Conservation (phyloP, 2,329 filamentous ascomycete species). For the Graphilbum ipis-grandicollis region DNA sequence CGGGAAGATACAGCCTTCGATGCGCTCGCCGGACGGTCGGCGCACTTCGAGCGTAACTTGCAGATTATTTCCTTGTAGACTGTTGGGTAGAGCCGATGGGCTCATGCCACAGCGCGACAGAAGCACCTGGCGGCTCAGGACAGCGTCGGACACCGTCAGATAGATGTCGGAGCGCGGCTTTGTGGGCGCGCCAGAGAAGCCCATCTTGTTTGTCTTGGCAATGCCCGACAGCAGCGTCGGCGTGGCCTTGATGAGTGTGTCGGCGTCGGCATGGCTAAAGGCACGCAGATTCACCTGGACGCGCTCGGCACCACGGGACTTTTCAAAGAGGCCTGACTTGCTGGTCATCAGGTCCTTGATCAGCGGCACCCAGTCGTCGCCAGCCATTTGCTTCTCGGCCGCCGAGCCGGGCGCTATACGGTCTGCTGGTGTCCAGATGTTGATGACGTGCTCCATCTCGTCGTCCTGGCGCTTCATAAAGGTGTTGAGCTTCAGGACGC, state of each 20-base stretch:
- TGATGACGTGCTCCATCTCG: conserved; percentile 59
- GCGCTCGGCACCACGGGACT: conserved; percentile 54
- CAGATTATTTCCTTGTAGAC: conserved; percentile 52
- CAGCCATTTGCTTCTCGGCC: conserved; percentile 39
- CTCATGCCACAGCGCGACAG: conserved; percentile 55
- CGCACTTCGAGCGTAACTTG: conserved; percentile 84
- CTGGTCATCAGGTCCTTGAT: conserved; percentile 59
- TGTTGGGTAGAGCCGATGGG: conserved; percentile 49
- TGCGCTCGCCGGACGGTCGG: conserved; percentile 56
- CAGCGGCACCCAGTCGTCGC: conserved; percentile 55
- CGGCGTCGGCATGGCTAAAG: conserved; percentile 63
- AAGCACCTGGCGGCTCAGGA: conserved; percentile 59
- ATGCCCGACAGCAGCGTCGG: conserved; percentile 76
- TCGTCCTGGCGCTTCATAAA: conserved; percentile 54
- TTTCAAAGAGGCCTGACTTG: conserved; percentile 55
- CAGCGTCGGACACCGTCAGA: conserved; percentile 62
- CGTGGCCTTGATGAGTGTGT: conserved; percentile 65
- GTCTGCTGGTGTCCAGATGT: conserved; percentile 54
- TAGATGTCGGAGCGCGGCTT: conserved; percentile 90
- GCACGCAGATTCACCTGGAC: conserved; percentile 64
- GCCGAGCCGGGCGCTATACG: conserved; percentile 18
- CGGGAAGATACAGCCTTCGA: conserved; percentile 76
- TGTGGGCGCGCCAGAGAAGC: conserved; percentile 81
- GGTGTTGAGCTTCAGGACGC: conserved; percentile 57
- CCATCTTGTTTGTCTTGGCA: conserved; percentile 69